These are phyloP conservation scores for Cucurbita pepo DNA, from an alignment of 306 rosid genomes.

Conservation along the genomic window DNA sequence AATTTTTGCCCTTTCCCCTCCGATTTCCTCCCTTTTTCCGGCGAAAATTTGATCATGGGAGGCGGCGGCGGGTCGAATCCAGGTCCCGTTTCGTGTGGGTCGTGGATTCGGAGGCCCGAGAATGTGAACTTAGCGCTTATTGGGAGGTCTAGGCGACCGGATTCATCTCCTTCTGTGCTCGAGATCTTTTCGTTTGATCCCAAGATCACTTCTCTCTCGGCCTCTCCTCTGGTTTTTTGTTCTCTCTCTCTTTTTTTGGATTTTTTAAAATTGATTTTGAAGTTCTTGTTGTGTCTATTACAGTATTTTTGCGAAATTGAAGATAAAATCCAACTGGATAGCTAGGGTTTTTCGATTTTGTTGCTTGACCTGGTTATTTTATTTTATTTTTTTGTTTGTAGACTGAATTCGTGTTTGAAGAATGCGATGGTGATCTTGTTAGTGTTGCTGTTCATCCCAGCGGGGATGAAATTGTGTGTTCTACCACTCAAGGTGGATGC, in stretches of 20 bases:
- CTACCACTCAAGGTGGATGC: constrained; percentile 77
- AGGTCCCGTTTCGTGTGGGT: constrained; percentile 68
- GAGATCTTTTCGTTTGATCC: constrained; percentile 69
- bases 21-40: not conserved
- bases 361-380: not conserved
- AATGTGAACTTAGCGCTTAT: constrained; percentile 36
- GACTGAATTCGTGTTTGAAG: constrained; percentile 65
- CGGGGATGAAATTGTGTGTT: constrained; percentile 69
- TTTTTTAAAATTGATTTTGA: not conserved
- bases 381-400: constrained; percentile 7
- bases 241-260: not conserved
- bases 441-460: constrained; percentile 71
- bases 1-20: not conserved
- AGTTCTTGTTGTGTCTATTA: not conserved
- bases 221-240: constrained; percentile 49
- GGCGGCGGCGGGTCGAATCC: constrained; percentile 33
- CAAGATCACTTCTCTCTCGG: constrained; percentile 42
- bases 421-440: constrained; percentile 65
- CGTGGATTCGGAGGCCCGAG: constrained; percentile 91
- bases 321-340: not conserved
- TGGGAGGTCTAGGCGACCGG: constrained; percentile 47
- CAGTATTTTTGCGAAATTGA: not conserved
- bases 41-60: constrained; percentile 19
- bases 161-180: constrained; percentile 42
- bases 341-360: not conserved